Base-by-base conservation (phyloP, 495 filamentous ascomycete species). In the Aspergillus steynii region DNA sequence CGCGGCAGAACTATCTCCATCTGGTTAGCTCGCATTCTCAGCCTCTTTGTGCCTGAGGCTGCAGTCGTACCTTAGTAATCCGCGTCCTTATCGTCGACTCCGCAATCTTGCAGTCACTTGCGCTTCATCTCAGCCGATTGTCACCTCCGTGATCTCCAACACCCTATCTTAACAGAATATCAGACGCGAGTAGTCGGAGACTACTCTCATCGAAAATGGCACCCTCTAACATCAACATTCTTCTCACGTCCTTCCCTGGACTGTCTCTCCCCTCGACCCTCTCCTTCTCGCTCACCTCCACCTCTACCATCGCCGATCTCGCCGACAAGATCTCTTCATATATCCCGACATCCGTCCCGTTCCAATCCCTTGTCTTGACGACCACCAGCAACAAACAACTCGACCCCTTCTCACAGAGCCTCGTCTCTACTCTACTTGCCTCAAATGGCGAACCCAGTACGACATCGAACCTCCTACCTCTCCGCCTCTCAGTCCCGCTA, bases 231-330 rank as follows among this genome's bases (percentile, higher is more conserved):
- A 82, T 97, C 66, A 98, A 96, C 72, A 78, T 96, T 53, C 83
- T 96, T 57, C 74, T 97, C 56, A 89, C 90, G 46, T 88, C 89
- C 61, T 95, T 97, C 68, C 81, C 89, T 15, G 93, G 94, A 65
- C 84, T 95, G 15, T 86, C 86, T 49, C 85, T 96, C 4, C 92
- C 92, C 5, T 75, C 87, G 9, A 96, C 93, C 3, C 80, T 93
- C 56, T 85, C 88, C 5, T 82, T 94, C 55, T 80, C 87, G 12
- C 76, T 97, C 14, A 83, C 90, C 3, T 74, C 77, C 8, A 79
- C 83, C 45, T 86, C 91, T 5, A 82, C 85, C 29, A 79, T 93
- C 66, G 78, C 83, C 59, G 82, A 91, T 55, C 82, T 97, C 14
- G 83, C 82, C 51, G 71, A 84, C 45, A 76, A 79, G 52, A 80